A percentile compares a stretch with the other conserved stretches of the same genome.
phyloP scores from a whole-genome alignment of 1,284 basidiomycete species.

The Irpex sp. region DNA sequence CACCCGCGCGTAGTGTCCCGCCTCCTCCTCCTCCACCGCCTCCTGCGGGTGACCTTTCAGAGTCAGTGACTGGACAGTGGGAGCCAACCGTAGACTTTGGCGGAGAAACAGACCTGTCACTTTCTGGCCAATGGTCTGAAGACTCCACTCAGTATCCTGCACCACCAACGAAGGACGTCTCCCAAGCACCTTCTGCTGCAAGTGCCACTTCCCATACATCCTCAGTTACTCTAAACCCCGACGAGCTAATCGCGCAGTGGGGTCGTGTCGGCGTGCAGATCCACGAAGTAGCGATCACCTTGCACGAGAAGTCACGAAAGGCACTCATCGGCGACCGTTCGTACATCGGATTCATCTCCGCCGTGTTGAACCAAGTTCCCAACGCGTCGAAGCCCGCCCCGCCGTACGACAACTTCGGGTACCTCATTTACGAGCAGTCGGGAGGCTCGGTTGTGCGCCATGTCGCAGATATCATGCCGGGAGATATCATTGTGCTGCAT shows the following conservation, averaged over 20 bases:
- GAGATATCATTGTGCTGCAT: slow-evolving; percentile 75
- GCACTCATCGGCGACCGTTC: slow-evolving; percentile 80
- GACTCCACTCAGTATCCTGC: slow-evolving; percentile 38
- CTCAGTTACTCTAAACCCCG: slow-evolving; percentile 37
- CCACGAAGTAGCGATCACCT: slow-evolving; percentile 59
- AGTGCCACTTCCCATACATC: background rate
- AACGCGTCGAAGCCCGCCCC: slow-evolving; percentile 38
- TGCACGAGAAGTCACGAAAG: slow-evolving; percentile 75
- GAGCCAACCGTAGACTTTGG: slow-evolving; percentile 32
- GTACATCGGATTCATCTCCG: slow-evolving; percentile 71
- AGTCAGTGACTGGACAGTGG: slow-evolving; percentile 22
- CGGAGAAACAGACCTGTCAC: slow-evolving; percentile 35
- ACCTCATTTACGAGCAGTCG: slow-evolving; percentile 73
- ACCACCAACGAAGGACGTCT: slow-evolving; percentile 13
- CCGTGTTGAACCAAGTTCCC: slow-evolving; percentile 59
- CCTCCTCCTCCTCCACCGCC: slow-evolving; percentile 45
- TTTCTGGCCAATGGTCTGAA: slow-evolving; percentile 41
- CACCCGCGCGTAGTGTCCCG: slow-evolving; percentile 34
- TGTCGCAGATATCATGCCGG: slow-evolving; percentile 78
- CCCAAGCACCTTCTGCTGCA: slow-evolving; percentile 3
- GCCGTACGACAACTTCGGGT: slow-evolving; percentile 53
- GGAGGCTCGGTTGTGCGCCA: slow-evolving; percentile 65
- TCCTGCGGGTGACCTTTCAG: slow-evolving; percentile 26
- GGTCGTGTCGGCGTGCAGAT: slow-evolving; percentile 73
- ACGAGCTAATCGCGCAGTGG: slow-evolving; percentile 70